Base-by-base conservation (phyloP, 306 rosid species). In the Pyrus communis region DNA sequence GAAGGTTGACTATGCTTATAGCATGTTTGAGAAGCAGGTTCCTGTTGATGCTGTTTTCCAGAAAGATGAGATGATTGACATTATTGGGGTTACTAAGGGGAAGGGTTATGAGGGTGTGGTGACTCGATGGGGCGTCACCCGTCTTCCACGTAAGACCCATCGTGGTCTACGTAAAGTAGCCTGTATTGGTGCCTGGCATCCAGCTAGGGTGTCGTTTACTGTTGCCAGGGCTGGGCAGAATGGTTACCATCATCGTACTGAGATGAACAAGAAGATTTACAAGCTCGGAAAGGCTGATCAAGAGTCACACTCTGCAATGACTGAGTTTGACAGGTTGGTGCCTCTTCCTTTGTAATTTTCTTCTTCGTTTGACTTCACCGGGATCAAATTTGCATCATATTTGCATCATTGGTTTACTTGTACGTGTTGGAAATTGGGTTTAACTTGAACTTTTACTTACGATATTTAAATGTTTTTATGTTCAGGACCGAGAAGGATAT, bases 101-200 rank as follows among this genome's bases (percentile, higher is more conserved):
- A 90, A 92, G 75, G 97, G 96, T 54, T 90, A 90, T 67, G 96
- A 88, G 66, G 97, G 96, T 81, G 97, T 92, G 77, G 97, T 92
- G 3, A 90, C 96, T 5, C 90, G 96, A 27, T 92, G 97, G 97
- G 97, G 97, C 75, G 97, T 89, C 25, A 88, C 97, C 0, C 93
- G 96, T 10, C 96, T 92, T 69, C 97, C 96, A 42, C 97, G 96
- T 5, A 92, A 89, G 88, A 92, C 96, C 69, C 97, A 92, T 76
- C 83, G 97, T 74, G 97, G 95, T 78, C 79, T 91, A 74, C 83
- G 93, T 70, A 91, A 91, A 82, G 97, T 91, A 14, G 97, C 97
- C 0, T 92, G 97, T 83, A 92, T 92, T 81, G 97, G 97, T 65
- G 97, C 97, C 11, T 92, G 97, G 95, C 97, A 91, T 82, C 97